Evolutionary conservation across 1,284 basidiomycete species (phyloP), one percentile per base, ranked within the genome.

Genomic region (Golubevia sp.): DNA sequence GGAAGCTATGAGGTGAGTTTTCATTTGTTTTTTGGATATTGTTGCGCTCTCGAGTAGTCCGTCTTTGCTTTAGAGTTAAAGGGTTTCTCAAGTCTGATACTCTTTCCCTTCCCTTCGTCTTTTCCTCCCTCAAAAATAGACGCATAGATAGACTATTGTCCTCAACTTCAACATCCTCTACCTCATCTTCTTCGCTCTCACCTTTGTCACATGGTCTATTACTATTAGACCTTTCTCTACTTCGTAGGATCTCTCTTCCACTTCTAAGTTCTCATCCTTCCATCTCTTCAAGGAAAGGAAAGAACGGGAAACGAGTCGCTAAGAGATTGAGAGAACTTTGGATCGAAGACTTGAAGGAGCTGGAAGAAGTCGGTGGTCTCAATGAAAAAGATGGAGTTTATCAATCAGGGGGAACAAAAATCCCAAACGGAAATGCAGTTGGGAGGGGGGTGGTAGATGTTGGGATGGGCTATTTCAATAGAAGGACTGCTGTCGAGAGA

Each of bases 291-390:
- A 44, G 54, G 63, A 24, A 52, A 62, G 21, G 64, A 71, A 20
- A 67, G 66, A 38, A 73, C 7, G 26, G 24, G 8, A 59, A 74
- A n/a, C 71, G 67, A 5, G 53, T 66, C 5, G 77, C 78, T 11
- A 72, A 77, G 23, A 85, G 88, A 20, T 82, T 91, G n/a, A 87
- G 88, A 18, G 87, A 90, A 63, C 90, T 90, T 0, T 94, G 97
- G 84, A 84, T 97, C 70, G 90, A 92, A 62, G 96, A 99, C 79
- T 88, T 98, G 1, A 86, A 87, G 15, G 91, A 94, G 82, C 84
- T 98, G 57, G 94, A 96, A 84, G 88, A 92, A 75, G 89, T 91
- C 0, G 59, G 61, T 63, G 26, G 58, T 57, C 27, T 11, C 7
- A 58, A 44, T 24, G 38, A 79, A 94, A 56, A 87, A 87, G 13